A percentile compares a stretch with the other conserved stretches of the same genome.
Evolutionary conservation across 179 eudicot genomes (phyloP).

Genomic region (Patellifolia procumbens): DNA sequence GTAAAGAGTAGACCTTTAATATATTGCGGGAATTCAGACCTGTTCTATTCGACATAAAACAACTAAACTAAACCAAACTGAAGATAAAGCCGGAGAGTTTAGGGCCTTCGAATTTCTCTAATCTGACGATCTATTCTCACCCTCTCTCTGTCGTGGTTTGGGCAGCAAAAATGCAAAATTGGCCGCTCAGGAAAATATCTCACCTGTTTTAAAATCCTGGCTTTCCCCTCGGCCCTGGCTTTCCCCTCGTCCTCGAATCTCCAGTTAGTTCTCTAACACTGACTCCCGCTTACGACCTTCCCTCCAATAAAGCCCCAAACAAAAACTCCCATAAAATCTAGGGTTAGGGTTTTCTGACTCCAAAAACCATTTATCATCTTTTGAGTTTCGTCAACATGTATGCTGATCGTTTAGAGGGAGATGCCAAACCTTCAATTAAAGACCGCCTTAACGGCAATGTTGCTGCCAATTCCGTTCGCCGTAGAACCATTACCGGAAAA

Average conservation of each 20-base stretch:
- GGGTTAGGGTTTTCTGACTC: conserved; percentile 35
- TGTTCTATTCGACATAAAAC: too few species aligned
- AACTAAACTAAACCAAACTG: too few species aligned
- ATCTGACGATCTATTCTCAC: not conserved
- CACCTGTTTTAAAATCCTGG: not conserved
- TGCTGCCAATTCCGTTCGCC: conserved; percentile 20
- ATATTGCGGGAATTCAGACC: too few species aligned
- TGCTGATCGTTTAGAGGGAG: conserved; percentile 38
- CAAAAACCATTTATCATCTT: not conserved
- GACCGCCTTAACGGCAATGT: conserved; percentile 31
- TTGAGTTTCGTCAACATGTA: conserved; percentile 24
- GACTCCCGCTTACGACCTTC: not conserved
- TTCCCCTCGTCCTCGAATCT: not conserved
- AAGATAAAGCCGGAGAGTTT: too few species aligned
- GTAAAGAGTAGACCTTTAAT: too few species aligned
- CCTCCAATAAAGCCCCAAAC: not conserved
- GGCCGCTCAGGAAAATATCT: not conserved
- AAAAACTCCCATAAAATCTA: conserved; percentile 6
- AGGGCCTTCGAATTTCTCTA: not conserved
- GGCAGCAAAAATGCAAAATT: too few species aligned
- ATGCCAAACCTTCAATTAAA: conserved; percentile 25
- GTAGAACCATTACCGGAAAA: conserved; percentile 31
- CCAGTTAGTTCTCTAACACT: not conserved
- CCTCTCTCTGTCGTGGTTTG: too few species aligned
- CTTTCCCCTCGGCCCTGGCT: not conserved